Evolutionary conservation across 2,329 filamentous ascomycete species (phyloP).

Genomic region (Didymella lethalis): DNA sequence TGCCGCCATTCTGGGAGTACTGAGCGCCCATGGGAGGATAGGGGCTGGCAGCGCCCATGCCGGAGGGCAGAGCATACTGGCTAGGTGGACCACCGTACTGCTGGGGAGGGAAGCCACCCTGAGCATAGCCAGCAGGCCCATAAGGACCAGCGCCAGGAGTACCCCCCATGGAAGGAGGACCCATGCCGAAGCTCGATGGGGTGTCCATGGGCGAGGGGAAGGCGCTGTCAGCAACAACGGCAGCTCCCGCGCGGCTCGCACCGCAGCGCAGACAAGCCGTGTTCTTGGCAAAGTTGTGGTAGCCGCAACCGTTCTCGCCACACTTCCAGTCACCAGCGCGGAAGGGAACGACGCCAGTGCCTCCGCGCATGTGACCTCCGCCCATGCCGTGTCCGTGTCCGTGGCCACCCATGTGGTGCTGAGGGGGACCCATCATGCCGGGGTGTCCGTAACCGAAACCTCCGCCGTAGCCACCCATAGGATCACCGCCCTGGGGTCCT

Average conservation of each 20-base stretch:
- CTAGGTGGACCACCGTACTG: conserved; percentile 88
- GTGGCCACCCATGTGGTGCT: conserved; percentile 72
- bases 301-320: conserved; percentile 94
- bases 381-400: conserved; percentile 58
- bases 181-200: conserved; percentile 83
- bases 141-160: conserved; percentile 75
- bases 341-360: conserved; percentile 91
- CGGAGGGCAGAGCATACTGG: conserved; percentile 88
- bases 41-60: conserved; percentile 78
- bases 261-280: conserved; percentile 96
- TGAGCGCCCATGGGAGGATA: conserved; percentile 81
- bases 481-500: conserved; percentile 69
- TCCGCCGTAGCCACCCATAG: conserved; percentile 69
- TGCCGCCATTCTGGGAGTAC: conserved; percentile 76
- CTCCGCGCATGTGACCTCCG: conserved; percentile 70
- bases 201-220: conserved; percentile 92
- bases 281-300: conserved; percentile 99
- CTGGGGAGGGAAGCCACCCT: conserved; percentile 69
- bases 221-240: conserved; percentile 91
- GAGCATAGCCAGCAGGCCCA: conserved; percentile 72
- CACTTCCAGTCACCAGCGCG: conserved; percentile 99
- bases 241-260: conserved; percentile 90
- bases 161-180: conserved; percentile 84
- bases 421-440: conserved; percentile 62
- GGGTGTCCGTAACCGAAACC: conserved; percentile 65